These are phyloP conservation scores for Mycocentrospora acerina DNA, from an alignment of 2,329 filamentous ascomycete genomes.

Conservation along the genomic window DNA sequence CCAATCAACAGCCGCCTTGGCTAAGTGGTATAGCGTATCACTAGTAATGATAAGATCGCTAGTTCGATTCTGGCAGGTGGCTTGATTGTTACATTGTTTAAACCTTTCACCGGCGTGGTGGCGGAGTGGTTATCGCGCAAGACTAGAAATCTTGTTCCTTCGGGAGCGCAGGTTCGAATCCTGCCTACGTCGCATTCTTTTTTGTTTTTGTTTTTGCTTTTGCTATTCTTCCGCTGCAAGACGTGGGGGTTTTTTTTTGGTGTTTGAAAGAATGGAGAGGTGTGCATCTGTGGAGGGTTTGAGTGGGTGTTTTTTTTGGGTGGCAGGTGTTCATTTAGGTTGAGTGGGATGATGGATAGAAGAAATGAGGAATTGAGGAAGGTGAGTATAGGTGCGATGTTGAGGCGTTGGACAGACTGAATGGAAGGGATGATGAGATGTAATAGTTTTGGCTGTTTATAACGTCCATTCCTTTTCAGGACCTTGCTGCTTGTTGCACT, in stretches of 20 bases:
- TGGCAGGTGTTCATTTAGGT: background rate
- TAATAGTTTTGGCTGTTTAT: background rate
- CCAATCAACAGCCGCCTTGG: slow-evolving; percentile 12
- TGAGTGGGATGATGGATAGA: background rate
- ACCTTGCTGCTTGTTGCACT: slow-evolving; percentile 38
- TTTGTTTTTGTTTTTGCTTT: slow-evolving; percentile 1
- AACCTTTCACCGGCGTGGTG: slow-evolving; percentile 28
- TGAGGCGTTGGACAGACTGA: too few relatives aligned
- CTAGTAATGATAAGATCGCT: slow-evolving; percentile 12
- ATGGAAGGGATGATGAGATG: too few relatives aligned
- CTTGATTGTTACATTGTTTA: slow-evolving; percentile 5
- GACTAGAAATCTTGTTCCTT: slow-evolving; percentile 45
- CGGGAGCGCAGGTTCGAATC: slow-evolving; percentile 44
- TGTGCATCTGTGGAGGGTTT: too few relatives aligned
- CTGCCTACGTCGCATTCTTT: slow-evolving; percentile 37
- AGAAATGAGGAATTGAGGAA: background rate
- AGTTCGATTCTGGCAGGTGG: slow-evolving; percentile 12
- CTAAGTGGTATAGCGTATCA: slow-evolving; percentile 16
- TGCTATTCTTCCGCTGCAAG: too few relatives aligned
- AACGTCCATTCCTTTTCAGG: slow-evolving; percentile 14
- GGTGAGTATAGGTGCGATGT: too few relatives aligned
- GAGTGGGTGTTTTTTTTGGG: too few relatives aligned
- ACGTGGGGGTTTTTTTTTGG: too few relatives aligned
- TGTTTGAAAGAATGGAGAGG: too few relatives aligned
- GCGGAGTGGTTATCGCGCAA: slow-evolving; percentile 45